These are phyloP conservation scores for Hypomyces perniciosus DNA, from an alignment of 2,329 filamentous ascomycete species.

Conservation along the genomic window DNA sequence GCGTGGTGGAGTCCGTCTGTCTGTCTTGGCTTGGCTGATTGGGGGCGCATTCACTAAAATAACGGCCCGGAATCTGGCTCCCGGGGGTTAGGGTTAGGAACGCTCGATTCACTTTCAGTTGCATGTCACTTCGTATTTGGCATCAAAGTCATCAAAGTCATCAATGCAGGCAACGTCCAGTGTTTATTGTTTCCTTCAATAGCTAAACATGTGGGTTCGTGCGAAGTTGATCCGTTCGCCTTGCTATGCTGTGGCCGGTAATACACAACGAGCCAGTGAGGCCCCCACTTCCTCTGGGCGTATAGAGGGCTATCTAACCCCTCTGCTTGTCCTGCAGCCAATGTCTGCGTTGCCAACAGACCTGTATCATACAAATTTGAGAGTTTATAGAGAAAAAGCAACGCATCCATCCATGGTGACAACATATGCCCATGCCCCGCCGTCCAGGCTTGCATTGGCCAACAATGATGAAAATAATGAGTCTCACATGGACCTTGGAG, in stretches of 20 bases:
- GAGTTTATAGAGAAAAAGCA: not conserved
- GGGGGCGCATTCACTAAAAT: too few species aligned
- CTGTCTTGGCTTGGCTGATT: not conserved
- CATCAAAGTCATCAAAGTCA: too few species aligned
- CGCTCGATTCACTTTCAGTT: too few species aligned
- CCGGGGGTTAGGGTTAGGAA: too few species aligned
- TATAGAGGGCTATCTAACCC: constrained; percentile 47
- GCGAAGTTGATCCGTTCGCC: constrained; percentile 9
- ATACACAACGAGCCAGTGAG: constrained; percentile 14
- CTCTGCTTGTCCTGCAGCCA: constrained; percentile 35
- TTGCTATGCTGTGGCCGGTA: constrained; percentile 19
- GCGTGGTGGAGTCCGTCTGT: constrained; percentile 9
- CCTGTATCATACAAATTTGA: constrained; percentile 16
- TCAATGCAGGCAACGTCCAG: too few species aligned
- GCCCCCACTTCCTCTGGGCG: constrained; percentile 16
- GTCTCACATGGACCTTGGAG: constrained; percentile 33
- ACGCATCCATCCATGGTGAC: not conserved
- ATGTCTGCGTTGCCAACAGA: constrained; percentile 18
- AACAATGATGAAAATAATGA: constrained; percentile 18
- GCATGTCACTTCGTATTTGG: too few species aligned
- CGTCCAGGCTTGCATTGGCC: constrained; percentile 3
- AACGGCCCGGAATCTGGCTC: too few species aligned
- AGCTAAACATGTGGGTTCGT: not conserved
- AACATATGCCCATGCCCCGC: not conserved
- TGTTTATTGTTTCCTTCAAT: not conserved